These are phyloP conservation scores for Verticillium dahliae DNA, from an alignment of 2,329 filamentous ascomycete genomes.

Conservation along the genomic window DNA sequence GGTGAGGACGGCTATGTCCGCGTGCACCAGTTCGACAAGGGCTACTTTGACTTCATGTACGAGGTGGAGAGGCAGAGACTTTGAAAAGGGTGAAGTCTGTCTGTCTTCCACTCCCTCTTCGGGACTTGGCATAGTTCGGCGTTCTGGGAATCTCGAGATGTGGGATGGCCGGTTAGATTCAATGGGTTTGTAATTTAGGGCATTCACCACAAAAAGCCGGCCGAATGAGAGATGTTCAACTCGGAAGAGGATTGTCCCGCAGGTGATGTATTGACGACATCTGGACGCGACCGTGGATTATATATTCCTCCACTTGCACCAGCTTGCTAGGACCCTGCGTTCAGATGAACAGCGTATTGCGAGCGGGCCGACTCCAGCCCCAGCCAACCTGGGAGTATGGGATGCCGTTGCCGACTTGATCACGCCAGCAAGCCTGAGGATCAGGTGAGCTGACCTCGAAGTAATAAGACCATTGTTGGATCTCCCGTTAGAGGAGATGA, in stretches of 20 bases:
- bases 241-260: background rate
- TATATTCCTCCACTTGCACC: too few relatives aligned
- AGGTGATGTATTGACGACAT: background rate
- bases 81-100: slow-evolving; percentile 12
- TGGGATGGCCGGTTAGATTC: slow-evolving; percentile 12
- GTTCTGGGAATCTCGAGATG: slow-evolving; percentile 21
- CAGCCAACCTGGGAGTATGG: too few relatives aligned
- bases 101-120: slow-evolving; percentile 14
- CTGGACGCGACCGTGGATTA: too few relatives aligned
- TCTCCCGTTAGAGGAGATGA: too few relatives aligned
- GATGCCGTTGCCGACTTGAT: too few relatives aligned
- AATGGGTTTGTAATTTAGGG: slow-evolving; percentile 12
- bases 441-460: too few relatives aligned
- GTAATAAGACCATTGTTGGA: too few relatives aligned
- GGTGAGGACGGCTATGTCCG: slow-evolving; percentile 98
- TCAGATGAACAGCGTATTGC: too few relatives aligned
- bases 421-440: too few relatives aligned
- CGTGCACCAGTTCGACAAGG: slow-evolving; percentile 97
- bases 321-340: too few relatives aligned
- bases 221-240: background rate
- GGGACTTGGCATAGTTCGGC: slow-evolving; percentile 36
- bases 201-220: background rate
- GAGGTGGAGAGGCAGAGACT: slow-evolving; percentile 86
- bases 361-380: too few relatives aligned
- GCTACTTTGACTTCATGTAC: slow-evolving; percentile 97